Evolutionary conservation across 1,139 yeast species (phyloP), one percentile per base, ranked within the genome.

Genomic region (Dujonia santamariae): DNA sequence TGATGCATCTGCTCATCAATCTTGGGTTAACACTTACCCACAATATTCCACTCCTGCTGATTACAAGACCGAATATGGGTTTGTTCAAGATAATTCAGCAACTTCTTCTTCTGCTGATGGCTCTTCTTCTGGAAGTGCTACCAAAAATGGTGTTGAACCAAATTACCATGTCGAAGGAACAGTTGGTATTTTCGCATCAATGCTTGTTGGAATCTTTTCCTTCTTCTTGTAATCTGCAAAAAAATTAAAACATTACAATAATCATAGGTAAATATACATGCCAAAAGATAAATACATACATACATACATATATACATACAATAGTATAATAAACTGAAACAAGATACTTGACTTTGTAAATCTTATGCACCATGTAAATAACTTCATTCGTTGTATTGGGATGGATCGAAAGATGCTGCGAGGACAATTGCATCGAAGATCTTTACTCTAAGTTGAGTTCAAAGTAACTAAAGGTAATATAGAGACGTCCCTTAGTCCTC

Each of bases 21-120:
- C 18, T 6, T 12, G 28, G 31, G 33, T 36, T 33, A 36, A 39
- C 28, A 26, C 38, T 19, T n/a, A n/a, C n/a, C n/a, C n/a, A n/a
- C n/a, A n/a, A n/a, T n/a, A n/a, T n/a, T n/a, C n/a, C n/a, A 39
- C 17, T 32, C 37, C 32, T 19, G 15, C n/a, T 15, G 28, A 28
- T 27, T 37, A 37, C 33, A 15, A 37, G 20, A 38, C 50, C 16
- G 27, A 42, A 3, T 40, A 30, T 20, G 71, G 69, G 7, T 66
- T 64, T 42, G 54, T 56, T n/a, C 72, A 65, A 48, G 50, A 55
- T 36, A 37, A 61, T 8, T 37, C 40, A 28, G 19, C 42, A 7
- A 41, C 59, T 12, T 24, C 46, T 4, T 31, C 41, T 6, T 27
- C 41, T 16, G 37, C 23, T 5, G 8, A 18, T 16, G 32, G 33